Conservation (phyloP, 106 monocot genomes). For the Phalaenopsis aphrodite region DNA sequence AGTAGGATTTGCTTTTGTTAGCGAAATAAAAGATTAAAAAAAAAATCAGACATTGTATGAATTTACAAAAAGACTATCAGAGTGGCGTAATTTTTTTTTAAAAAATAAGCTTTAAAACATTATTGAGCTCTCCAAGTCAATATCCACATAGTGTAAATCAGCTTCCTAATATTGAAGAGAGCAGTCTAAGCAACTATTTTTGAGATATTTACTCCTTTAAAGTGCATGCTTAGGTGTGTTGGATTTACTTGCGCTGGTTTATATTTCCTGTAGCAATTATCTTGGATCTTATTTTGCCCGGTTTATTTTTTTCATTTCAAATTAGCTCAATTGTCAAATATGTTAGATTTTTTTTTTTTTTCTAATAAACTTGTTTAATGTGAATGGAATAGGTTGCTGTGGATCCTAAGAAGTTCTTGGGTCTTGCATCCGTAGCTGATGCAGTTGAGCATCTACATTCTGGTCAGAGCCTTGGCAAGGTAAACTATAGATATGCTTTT, state of each 20-base stretch:
- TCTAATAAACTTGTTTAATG: neutral
- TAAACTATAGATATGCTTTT: neutral
- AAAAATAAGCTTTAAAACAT: too few species aligned
- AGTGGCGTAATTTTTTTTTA: too few species aligned
- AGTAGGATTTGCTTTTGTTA: too few species aligned
- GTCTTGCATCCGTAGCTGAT: conserved; percentile 75
- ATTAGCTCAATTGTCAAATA: neutral
- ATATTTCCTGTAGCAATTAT: neutral
- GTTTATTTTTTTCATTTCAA: neutral
- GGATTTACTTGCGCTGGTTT: neutral
- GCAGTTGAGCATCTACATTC: conserved; percentile 97
- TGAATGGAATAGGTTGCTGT: conserved; percentile 42
- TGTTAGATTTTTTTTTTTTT: neutral
- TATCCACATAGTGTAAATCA: too few species aligned
- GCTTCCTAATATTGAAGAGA: too few species aligned
- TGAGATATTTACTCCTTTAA: too few species aligned
- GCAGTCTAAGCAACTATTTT: too few species aligned
- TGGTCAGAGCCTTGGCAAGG: conserved; percentile 93
- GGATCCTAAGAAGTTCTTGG: conserved; percentile 72
- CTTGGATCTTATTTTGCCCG: neutral
- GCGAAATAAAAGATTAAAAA: too few species aligned
- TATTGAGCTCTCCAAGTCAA: too few species aligned
- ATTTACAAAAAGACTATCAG: too few species aligned
- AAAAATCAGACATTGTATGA: too few species aligned
- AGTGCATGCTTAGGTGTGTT: neutral